A percentile compares a stretch with the other conserved stretches of the same genome.
phyloP scores from a whole-genome alignment of 2,329 filamentous ascomycete species.

The Lachnellula willkommii region DNA sequence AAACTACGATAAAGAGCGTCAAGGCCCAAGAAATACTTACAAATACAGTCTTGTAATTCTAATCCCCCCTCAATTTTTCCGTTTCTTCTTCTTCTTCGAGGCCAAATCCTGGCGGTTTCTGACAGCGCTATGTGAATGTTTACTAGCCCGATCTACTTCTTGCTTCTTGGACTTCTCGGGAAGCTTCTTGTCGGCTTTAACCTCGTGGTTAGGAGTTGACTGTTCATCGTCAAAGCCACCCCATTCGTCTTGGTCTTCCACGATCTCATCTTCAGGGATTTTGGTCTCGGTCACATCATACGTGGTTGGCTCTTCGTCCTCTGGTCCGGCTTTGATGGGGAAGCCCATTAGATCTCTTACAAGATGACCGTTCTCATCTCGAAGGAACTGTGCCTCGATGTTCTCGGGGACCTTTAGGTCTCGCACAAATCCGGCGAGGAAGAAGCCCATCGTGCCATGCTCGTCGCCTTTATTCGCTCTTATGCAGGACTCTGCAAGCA shows the following conservation, averaged over 20 bases:
- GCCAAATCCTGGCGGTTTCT: not conserved
- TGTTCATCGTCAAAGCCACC: conserved; percentile 36
- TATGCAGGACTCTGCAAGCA: conserved; percentile 69
- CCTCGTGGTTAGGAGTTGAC: conserved; percentile 8
- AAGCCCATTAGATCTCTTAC: conserved; percentile 38
- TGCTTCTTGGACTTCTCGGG: not conserved
- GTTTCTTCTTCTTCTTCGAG: conserved; percentile 1
- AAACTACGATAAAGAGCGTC: not conserved
- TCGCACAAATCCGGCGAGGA: conserved; percentile 80
- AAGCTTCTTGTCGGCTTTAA: not conserved
- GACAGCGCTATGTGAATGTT: not conserved
- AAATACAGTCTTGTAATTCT: not conserved
- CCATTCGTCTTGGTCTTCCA: conserved; percentile 35
- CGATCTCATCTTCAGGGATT: conserved; percentile 19
- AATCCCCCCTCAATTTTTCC: not conserved
- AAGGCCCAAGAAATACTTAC: not conserved
- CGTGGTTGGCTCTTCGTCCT: conserved; percentile 14
- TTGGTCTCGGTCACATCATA: conserved; percentile 5
- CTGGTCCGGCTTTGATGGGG: conserved; percentile 31
- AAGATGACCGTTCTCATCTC: conserved; percentile 51
- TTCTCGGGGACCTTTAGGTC: conserved; percentile 8
- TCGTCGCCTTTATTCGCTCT: conserved; percentile 75
- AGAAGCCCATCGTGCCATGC: conserved; percentile 89
- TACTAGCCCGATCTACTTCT: not conserved
- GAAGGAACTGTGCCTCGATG: conserved; percentile 22